Percentiles rank a stretch among this genome's conserved stretches.
Evolutionary conservation across 2,329 filamentous ascomycete genomes (phyloP).

Genomic region (Pseudonectria buxi): DNA sequence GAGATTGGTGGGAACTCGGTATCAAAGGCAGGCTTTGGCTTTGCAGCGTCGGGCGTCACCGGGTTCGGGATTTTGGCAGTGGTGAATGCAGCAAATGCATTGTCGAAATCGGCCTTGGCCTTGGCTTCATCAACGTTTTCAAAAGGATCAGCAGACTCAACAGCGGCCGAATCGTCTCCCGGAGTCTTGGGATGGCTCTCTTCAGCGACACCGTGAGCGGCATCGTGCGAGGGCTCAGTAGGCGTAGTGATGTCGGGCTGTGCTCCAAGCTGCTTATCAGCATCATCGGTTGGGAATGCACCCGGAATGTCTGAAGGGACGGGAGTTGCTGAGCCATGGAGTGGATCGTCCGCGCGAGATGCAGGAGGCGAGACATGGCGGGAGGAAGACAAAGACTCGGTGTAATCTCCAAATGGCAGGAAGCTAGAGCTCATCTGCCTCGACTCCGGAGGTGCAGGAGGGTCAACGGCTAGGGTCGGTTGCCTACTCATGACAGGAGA

Average conservation of each 20-base stretch:
- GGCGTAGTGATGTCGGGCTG: constrained; percentile 30
- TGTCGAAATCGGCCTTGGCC: constrained; percentile 77
- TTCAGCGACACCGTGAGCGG: constrained; percentile 10
- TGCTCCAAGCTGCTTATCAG: constrained; percentile 17
- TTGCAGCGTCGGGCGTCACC: constrained; percentile 33
- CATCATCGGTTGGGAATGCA: constrained; percentile 32
- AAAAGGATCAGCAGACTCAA: constrained; percentile 42
- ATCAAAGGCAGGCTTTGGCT: constrained; percentile 49
- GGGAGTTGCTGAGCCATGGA: constrained; percentile 20
- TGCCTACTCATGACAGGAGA: constrained; percentile 57
- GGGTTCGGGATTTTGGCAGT: constrained; percentile 44
- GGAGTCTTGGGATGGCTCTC: constrained; percentile 16
- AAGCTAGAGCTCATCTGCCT: constrained; percentile 72
- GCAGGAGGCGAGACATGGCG: constrained; percentile 69
- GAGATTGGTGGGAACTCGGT: constrained; percentile 89
- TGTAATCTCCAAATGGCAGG: constrained; percentile 60
- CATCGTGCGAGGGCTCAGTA: constrained; percentile 15
- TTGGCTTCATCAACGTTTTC: constrained; percentile 46
- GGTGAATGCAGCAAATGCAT: constrained; percentile 72
- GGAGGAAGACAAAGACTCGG: constrained; percentile 68
- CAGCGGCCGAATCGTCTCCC: constrained; percentile 9
- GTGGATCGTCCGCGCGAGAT: constrained; percentile 46
- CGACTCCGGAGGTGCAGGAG: constrained; percentile 60
- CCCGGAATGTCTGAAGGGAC: constrained; percentile 23
- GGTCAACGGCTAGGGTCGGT: constrained; percentile 50